Conservation (phyloP, 805 yeast species). For the Teunomyces aglyptinius region DNA sequence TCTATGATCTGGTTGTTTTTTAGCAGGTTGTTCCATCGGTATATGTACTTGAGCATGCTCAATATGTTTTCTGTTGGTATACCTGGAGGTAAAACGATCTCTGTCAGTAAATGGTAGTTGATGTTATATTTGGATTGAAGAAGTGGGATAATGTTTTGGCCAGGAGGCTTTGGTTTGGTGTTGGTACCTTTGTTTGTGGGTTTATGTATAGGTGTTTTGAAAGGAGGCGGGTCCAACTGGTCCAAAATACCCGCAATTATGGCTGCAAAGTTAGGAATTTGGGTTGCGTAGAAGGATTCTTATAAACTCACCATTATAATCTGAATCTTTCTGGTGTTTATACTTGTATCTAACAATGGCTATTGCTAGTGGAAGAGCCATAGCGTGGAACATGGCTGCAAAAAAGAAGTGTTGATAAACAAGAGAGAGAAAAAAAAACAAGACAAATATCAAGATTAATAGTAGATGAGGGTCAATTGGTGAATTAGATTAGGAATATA, state of each 20-base stretch:
- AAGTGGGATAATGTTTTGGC: not conserved
- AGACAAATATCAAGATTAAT: no score
- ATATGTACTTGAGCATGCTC: not conserved
- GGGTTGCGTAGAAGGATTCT: no score
- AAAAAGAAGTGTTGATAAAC: not conserved
- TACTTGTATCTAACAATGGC: conserved; percentile 4
- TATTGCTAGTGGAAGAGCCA: conserved; percentile 4
- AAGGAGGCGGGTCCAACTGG: not conserved
- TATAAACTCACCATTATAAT: not conserved
- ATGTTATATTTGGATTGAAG: not conserved
- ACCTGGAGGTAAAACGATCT: not conserved
- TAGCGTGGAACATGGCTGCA: not conserved
- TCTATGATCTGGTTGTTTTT: conserved; percentile 1
- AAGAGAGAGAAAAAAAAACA: not conserved
- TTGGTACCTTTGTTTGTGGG: not conserved
- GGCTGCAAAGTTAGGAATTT: not conserved
- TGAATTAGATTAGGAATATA: no score
- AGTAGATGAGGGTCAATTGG: no score
- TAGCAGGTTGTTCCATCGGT: conserved; percentile 1
- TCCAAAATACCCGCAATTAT: not conserved
- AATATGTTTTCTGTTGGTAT: not conserved
- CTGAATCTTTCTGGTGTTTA: not conserved
- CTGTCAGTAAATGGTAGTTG: not conserved
- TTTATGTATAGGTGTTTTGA: not conserved
- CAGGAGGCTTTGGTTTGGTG: not conserved